Percentiles rank a stretch among this genome's conserved stretches.
phyloP scores from a whole-genome alignment of 306 rosid species.

The Cucumis hystrix region DNA sequence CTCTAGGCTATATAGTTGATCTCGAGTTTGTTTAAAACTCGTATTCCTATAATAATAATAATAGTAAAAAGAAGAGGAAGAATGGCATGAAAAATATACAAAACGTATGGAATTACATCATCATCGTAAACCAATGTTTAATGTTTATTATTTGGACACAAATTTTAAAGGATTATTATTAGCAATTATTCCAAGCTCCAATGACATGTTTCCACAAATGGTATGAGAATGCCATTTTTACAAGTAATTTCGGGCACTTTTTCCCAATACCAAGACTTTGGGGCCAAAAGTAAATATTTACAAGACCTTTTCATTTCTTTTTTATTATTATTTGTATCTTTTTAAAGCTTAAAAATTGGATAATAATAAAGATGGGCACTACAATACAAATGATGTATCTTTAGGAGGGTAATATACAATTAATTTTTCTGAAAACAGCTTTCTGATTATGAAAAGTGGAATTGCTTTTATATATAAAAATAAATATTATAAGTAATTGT shows the following conservation, averaged over 20 bases:
- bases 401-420: conserved; percentile 23
- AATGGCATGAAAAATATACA: background rate
- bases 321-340: too few relatives aligned
- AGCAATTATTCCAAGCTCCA: background rate
- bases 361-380: conserved; percentile 15
- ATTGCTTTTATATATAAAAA: conserved; percentile 1
- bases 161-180: background rate
- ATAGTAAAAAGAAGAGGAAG: too few relatives aligned
- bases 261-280: conserved; percentile 12
- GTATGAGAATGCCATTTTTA: background rate
- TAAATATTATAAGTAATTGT: too few relatives aligned
- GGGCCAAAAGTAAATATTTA: background rate
- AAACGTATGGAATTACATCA: background rate
- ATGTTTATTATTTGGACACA: background rate
- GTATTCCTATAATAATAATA: background rate
- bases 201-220: background rate
- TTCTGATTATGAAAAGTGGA: conserved; percentile 22
- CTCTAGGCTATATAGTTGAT: background rate
- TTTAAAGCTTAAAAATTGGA: conserved; percentile 16
- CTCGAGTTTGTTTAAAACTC: background rate
- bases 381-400: conserved; percentile 25
- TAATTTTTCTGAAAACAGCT: background rate
- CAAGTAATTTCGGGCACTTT: conserved; percentile 14
- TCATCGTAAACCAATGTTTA: background rate
- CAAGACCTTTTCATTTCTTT: background rate